Base-by-base conservation (phyloP, 1,139 yeast genomes). In the Yamadazyma epiphylla region DNA sequence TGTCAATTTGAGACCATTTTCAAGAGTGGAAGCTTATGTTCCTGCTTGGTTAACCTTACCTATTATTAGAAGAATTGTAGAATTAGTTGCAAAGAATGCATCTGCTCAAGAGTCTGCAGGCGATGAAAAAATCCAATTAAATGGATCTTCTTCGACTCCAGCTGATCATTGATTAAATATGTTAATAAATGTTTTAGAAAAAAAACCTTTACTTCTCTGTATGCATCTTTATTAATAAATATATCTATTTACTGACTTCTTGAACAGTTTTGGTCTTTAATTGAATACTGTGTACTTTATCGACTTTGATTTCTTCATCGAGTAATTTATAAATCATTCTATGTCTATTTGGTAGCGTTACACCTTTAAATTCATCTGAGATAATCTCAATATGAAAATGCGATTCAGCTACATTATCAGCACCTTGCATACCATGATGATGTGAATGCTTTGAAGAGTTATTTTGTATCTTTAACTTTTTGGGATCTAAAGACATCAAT, bases 11-110 rank as follows among this genome's bases (percentile, higher is more conserved):
- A 76, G 98, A 48, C 89, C 87, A 33, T 80, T 91, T 58, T 78
- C 86, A 35, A 76, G 88, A 52, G 89, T 94, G 30, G 97, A 91
- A 60, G 95, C 96, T 2, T 91, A 89, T 51, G 94, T 94, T 39
- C 99, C 99, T 24, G 94, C 95, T 2, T 85, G 94, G 87, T 68
- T 89, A 60, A 86, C 83, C 43, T 77, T 88, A 43, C 97, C 97
- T 26, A 81, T 77, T 23, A 80, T 94, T 28, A 83, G 94, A 64
- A 74, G 94, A 56, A 79, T 91, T 32, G 87, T 89, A 25, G 96
- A 88, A 54, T 70, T 91, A 47, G 95, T 91, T 21, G 91, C 96
- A 7, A 80, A 77, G 59, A 82, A 81, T 51, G 94, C 89, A 13
- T 58, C 70, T 25, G 73, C 53, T 19, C 73, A 64, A 49, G 74